Conservation (phyloP, 768 basidiomycete species). For the Leccinellum luteum region DNA sequence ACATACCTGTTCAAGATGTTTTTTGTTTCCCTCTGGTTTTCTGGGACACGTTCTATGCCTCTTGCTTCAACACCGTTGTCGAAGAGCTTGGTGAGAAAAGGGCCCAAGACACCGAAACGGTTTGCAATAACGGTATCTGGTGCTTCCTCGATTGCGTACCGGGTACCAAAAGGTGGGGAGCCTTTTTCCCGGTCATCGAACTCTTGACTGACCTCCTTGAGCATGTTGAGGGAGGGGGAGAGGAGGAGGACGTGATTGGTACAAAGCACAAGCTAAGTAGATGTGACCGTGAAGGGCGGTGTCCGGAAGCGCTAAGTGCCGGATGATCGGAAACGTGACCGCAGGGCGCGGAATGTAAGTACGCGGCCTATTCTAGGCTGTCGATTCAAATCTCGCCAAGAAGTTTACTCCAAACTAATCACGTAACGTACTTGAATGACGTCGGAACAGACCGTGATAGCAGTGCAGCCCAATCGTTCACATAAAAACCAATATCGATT, state of each 20-base stretch:
- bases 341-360: neutral
- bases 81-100: constrained; percentile 39
- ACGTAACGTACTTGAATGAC: too few relatives aligned
- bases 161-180: neutral
- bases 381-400: neutral
- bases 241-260: neutral
- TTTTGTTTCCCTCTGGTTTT: constrained; percentile 43
- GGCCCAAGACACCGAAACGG: constrained; percentile 31
- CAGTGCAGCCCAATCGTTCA: too few relatives aligned
- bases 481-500: too few relatives aligned
- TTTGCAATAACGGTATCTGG: constrained; percentile 28
- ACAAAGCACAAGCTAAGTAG: too few relatives aligned
- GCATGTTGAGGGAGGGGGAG: constrained; percentile 3
- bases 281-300: neutral
- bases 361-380: neutral
- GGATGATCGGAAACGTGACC: neutral
- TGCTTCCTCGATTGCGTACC: constrained; percentile 20
- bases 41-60: constrained; percentile 54
- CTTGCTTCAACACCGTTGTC: constrained; percentile 50
- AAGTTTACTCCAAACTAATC: too few relatives aligned
- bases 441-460: too few relatives aligned
- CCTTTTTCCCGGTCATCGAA: constrained; percentile 23
- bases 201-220: neutral
- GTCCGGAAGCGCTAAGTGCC: too few relatives aligned
- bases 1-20: constrained; percentile 38